Evolutionary conservation across 305 asterid genomes (phyloP).

Genomic region (Striga hermonthica): DNA sequence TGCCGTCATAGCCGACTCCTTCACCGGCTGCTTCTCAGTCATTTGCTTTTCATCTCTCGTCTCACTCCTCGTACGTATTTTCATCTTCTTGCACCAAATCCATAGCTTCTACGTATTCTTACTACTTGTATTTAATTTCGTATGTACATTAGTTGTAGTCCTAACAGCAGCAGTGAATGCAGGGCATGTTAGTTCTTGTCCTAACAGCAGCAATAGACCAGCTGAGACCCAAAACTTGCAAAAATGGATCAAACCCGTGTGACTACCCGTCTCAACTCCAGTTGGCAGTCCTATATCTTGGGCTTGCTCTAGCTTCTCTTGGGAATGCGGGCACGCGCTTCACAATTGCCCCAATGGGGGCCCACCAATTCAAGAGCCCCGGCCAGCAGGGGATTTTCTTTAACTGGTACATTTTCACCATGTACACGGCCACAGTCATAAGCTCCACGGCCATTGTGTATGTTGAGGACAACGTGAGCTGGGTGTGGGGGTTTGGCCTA

Average conservation of each 20-base stretch:
- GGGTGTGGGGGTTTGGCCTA: conserved; percentile 58
- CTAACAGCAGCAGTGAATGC: background rate
- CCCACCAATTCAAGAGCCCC: conserved; percentile 49
- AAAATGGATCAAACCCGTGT: conserved; percentile 37
- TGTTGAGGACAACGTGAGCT: conserved; percentile 53
- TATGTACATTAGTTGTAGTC: no score
- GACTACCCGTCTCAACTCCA: conserved; percentile 49
- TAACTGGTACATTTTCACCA: conserved; percentile 63
- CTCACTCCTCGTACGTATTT: conserved; percentile 49
- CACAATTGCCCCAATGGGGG: conserved; percentile 73
- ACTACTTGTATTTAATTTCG: no score
- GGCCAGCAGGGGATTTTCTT: conserved; percentile 51
- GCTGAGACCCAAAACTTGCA: conserved; percentile 51
- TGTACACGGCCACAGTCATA: conserved; percentile 49
- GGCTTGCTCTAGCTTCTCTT: conserved; percentile 43
- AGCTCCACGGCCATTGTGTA: conserved; percentile 60
- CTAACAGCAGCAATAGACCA: conserved; percentile 44
- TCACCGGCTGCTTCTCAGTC: conserved; percentile 56
- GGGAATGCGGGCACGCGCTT: conserved; percentile 69
- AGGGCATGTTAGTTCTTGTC: conserved; percentile 53
- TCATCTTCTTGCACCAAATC: background rate
- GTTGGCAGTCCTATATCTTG: conserved; percentile 43
- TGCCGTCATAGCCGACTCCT: conserved; percentile 65
- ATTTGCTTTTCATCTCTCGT: conserved; percentile 60
- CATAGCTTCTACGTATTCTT: no score